phyloP scores from a whole-genome alignment of 345 rosid genomes.

The Aurinia saxatilis region DNA sequence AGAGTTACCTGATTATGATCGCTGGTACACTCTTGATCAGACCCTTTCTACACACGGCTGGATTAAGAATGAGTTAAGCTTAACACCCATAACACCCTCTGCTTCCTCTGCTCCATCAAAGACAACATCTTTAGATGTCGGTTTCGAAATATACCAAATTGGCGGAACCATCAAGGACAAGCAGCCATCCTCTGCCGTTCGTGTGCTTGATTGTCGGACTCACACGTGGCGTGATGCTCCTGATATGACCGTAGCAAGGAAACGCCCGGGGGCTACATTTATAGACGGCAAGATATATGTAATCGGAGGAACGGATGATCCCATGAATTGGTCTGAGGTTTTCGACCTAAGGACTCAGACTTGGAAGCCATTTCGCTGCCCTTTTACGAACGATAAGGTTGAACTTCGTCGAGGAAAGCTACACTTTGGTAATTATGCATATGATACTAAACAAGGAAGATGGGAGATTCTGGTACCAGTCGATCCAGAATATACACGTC shows the following conservation, averaged over 20 bases:
- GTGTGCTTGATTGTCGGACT: slow-evolving; percentile 59
- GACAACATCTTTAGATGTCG: slow-evolving; percentile 30
- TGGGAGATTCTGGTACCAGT: not conserved
- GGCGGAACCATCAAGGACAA: slow-evolving; percentile 34
- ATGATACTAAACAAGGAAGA: not conserved
- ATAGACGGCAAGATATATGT: slow-evolving; percentile 42
- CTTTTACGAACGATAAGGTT: not conserved
- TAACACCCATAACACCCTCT: not conserved
- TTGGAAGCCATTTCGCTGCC: not conserved
- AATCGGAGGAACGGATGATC: not conserved
- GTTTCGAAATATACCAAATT: slow-evolving; percentile 39
- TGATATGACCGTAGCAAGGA: slow-evolving; percentile 45
- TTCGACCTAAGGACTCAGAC: not conserved
- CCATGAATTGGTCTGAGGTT: not conserved
- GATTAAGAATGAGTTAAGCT: not conserved
- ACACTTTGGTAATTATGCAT: not conserved
- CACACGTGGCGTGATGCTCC: slow-evolving; percentile 48
- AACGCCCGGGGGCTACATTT: slow-evolving; percentile 38
- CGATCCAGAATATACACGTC: not conserved
- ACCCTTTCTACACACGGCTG: too few relatives aligned
- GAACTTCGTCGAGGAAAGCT: not conserved
- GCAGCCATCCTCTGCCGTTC: slow-evolving; percentile 31
- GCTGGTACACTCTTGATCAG: not conserved
- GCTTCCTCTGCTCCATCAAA: not conserved
- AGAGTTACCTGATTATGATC: not conserved